A percentile compares a stretch with the other conserved stretches of the same genome.
Conservation (phyloP, 495 filamentous ascomycete species). For the Hypoxylon subgilvum region DNA sequence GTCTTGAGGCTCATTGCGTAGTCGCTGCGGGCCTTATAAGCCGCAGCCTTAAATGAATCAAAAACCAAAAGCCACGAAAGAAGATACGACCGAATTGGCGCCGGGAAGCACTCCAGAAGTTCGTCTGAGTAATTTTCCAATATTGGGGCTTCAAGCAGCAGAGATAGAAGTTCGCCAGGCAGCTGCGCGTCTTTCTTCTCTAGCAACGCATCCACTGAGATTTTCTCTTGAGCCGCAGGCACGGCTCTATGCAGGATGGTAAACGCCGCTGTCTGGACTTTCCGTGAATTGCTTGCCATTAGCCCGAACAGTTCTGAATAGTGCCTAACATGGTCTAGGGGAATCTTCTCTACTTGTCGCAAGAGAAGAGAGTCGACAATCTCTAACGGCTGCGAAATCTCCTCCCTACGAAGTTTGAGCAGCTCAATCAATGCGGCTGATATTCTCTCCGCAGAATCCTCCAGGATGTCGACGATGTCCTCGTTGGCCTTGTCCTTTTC, state of each 20-base stretch:
- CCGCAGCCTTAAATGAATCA: constrained; percentile 80
- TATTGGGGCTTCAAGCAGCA: constrained; percentile 62
- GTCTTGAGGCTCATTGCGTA: constrained; percentile 79
- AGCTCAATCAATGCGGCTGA: constrained; percentile 66
- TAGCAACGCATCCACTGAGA: constrained; percentile 80
- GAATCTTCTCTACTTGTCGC: constrained; percentile 65
- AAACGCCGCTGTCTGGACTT: constrained; percentile 81
- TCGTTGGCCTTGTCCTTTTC: constrained; percentile 81
- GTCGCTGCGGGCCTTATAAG: constrained; percentile 77
- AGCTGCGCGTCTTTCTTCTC: constrained; percentile 73
- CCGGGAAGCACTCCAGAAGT: constrained; percentile 58
- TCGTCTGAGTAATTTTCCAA: constrained; percentile 54
- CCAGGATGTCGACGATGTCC: constrained; percentile 78
- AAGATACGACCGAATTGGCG: constrained; percentile 73
- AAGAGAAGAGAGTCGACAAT: constrained; percentile 73
- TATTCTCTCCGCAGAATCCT: constrained; percentile 54
- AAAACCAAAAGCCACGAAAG: constrained; percentile 91
- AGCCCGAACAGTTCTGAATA: constrained; percentile 70
- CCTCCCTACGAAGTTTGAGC: constrained; percentile 54
- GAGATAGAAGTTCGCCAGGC: constrained; percentile 71
- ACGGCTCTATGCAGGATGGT: constrained; percentile 78
- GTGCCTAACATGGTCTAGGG: constrained; percentile 60
- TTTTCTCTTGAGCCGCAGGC: constrained; percentile 75
- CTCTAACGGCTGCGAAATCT: constrained; percentile 45
- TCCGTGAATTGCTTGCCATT: constrained; percentile 73